phyloP scores from a whole-genome alignment of 139 green algal genomes.

The Microglena sp. region DNA sequence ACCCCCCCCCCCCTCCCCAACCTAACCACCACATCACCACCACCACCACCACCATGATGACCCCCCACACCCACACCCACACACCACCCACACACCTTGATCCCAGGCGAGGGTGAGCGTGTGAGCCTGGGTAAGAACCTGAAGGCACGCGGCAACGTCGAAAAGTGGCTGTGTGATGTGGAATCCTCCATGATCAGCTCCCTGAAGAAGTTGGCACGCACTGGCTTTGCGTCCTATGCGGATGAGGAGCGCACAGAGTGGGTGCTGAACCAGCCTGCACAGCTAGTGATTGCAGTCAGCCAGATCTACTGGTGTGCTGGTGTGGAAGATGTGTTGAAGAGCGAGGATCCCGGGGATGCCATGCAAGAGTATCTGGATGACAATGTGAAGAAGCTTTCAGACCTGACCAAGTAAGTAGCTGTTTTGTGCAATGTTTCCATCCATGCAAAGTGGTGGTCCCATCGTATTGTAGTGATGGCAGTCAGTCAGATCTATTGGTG shows the following conservation, averaged over 20 bases:
- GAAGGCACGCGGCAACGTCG: conserved; percentile 72
- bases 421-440: no score
- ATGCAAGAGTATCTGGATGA: conserved; percentile 15
- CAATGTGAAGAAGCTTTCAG: conserved; percentile 44
- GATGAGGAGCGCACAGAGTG: conserved; percentile 51
- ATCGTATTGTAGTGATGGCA: conserved; percentile 67
- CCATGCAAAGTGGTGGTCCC: no score
- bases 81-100: not conserved
- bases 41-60: not conserved
- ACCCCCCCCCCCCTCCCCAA: no score
- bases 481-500: conserved; percentile 68
- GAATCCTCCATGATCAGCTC: conserved; percentile 60
- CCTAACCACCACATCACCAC: no score
- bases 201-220: conserved; percentile 51
- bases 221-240: conserved; percentile 42
- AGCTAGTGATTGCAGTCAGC: conserved; percentile 72
- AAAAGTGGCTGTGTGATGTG: conserved; percentile 71
- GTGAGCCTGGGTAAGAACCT: conserved; percentile 70
- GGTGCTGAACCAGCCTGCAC: conserved; percentile 68
- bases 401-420: no score
- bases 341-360: conserved; percentile 7
- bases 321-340: conserved; percentile 44
- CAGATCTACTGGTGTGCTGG: conserved; percentile 69
- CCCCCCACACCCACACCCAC: not conserved
- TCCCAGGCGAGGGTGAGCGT: conserved; percentile 53